Evolutionary conservation across 164 flowering plant species (phyloP).

Genomic region (Euptelea pleiosperma): DNA sequence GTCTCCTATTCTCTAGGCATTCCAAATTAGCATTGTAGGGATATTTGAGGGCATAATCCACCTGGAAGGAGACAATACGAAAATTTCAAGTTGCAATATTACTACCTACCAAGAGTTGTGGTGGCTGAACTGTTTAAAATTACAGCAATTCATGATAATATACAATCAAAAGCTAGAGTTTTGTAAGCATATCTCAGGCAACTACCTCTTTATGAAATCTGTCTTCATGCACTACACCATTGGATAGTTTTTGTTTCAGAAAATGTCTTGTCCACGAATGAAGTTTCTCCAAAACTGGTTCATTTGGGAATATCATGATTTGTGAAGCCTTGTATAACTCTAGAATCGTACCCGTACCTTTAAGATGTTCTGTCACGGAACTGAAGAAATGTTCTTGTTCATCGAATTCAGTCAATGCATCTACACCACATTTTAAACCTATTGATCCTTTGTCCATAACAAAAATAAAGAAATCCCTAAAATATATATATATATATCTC

Average conservation of each 20-base stretch:
- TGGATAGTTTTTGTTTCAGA: constrained; percentile 20
- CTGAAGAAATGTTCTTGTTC: constrained; percentile 19
- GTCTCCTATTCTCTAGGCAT: constrained; percentile 39
- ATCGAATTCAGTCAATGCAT: constrained; percentile 29
- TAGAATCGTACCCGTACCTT: constrained; percentile 17
- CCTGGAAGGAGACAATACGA: constrained; percentile 33
- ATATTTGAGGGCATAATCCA: constrained; percentile 27
- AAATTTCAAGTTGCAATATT: background rate
- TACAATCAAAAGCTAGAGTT: too few species aligned
- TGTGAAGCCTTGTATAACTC: constrained; percentile 64
- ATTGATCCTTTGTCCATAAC: background rate
- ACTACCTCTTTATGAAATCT: constrained; percentile 38
- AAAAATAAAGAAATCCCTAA: constrained; percentile 3
- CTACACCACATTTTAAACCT: constrained; percentile 25
- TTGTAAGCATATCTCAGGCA: background rate
- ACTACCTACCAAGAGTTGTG: too few species aligned
- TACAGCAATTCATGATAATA: too few species aligned
- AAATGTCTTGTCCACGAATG: constrained; percentile 25
- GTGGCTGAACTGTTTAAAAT: too few species aligned
- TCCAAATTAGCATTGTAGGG: constrained; percentile 22
- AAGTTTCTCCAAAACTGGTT: constrained; percentile 23
- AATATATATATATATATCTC: constrained; percentile 10
- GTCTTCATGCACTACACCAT: background rate
- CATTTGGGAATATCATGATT: constrained; percentile 26
- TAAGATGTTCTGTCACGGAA: constrained; percentile 13